Evolutionary conservation across 371 early-diverging fungal species (phyloP).

Genomic region (Capillidium rhysosporum): DNA sequence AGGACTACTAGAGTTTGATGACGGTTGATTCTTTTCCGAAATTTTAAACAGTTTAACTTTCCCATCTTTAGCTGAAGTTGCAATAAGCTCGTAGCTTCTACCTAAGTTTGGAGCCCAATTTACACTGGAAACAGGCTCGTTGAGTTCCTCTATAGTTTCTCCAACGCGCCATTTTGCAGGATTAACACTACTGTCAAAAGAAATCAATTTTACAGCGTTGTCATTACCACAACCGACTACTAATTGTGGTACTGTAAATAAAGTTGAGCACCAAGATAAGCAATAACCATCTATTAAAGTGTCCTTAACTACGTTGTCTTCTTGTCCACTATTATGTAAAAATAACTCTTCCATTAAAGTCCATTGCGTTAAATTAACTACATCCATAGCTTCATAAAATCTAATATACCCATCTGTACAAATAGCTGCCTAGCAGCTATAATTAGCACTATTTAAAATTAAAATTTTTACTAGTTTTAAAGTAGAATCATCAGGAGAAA

Average conservation of each 20-base stretch:
- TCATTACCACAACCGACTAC: constrained; percentile 74
- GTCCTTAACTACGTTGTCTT: constrained; percentile 25
- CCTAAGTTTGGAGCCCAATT: constrained; percentile 82
- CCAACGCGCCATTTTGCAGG: constrained; percentile 29
- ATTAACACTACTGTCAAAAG: constrained; percentile 31
- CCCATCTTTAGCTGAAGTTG: constrained; percentile 75
- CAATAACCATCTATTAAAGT: constrained; percentile 20
- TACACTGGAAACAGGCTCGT: constrained; percentile 51
- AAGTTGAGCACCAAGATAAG: constrained; percentile 77
- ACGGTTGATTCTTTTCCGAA: constrained; percentile 21
- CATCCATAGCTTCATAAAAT: constrained; percentile 78
- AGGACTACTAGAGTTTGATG: not conserved
- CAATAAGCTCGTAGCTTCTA: constrained; percentile 72
- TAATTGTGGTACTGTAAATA: constrained; percentile 56
- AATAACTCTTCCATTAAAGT: constrained; percentile 47
- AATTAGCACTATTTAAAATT: constrained; percentile 1
- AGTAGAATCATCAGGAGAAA: constrained; percentile 61
- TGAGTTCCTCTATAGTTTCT: constrained; percentile 42
- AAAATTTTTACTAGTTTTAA: constrained; percentile 33
- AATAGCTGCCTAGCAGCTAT: constrained; percentile 38
- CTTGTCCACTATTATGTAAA: constrained; percentile 8
- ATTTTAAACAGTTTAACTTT: constrained; percentile 70
- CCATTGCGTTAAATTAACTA: constrained; percentile 61
- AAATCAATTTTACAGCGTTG: constrained; percentile 47
- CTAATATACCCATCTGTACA: constrained; percentile 74